Evolutionary conservation across 345 rosid genomes (phyloP).

Genomic region (thale cress (Arabidopsis thaliana)): TAIR10.1 NC_003070.9:23342001-23342500

Average conservation of each 20-base stretch:
- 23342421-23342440: slow-evolving; percentile 8
- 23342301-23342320: not conserved
- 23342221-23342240: not conserved
- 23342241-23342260: not conserved
- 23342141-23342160: too few relatives aligned
- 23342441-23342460: slow-evolving; percentile 29
- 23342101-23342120: too few relatives aligned
- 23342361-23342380: not conserved
- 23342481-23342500: slow-evolving; percentile 31
- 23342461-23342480: not conserved
- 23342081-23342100: too few relatives aligned
- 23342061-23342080: too few relatives aligned
- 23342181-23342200: too few relatives aligned
- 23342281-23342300: not conserved
- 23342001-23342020: too few relatives aligned
- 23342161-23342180: too few relatives aligned
- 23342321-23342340: slow-evolving; percentile 5
- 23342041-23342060: too few relatives aligned
- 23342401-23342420: slow-evolving; percentile 34
- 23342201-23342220: not conserved
- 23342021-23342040: too few relatives aligned
- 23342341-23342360: slow-evolving; percentile 13
- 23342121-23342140: too few relatives aligned
- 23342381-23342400: slow-evolving; percentile 37
- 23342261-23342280: not conserved